Evolutionary conservation across 139 green algal genomes (phyloP).

Genomic region (Marvania coccoides): DNA sequence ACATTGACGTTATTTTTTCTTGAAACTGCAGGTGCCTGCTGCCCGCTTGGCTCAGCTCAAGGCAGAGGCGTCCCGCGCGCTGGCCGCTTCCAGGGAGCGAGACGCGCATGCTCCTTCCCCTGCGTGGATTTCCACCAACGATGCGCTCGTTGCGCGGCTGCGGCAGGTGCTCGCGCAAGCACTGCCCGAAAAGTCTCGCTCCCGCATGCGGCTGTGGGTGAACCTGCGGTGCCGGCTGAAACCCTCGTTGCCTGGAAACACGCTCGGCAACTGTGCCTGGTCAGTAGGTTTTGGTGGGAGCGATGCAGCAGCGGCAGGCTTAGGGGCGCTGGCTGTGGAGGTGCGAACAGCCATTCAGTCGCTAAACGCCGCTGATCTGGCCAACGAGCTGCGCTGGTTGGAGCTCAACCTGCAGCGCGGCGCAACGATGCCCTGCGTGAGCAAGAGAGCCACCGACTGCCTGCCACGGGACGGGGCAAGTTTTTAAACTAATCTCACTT

Average conservation of each 20-base stretch:
- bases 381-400: not conserved
- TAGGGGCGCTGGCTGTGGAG: not conserved
- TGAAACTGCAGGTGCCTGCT: not conserved
- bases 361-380: not conserved
- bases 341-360: not conserved
- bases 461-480: no score
- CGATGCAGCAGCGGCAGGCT: not conserved
- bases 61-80: not conserved
- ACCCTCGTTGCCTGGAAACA: not conserved
- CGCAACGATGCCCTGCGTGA: not conserved
- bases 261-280: not conserved
- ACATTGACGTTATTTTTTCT: not conserved
- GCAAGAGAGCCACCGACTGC: not conserved
- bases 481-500: no score
- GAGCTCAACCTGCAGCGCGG: not conserved
- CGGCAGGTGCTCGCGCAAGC: not conserved
- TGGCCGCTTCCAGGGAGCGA: not conserved
- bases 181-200: not conserved
- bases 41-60: not conserved
- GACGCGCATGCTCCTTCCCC: not conserved
- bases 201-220: not conserved
- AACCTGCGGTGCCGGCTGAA: not conserved
- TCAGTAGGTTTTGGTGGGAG: not conserved
- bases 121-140: not conserved
- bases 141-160: not conserved